These are phyloP conservation scores for Fusarium drepaniforme DNA, from an alignment of 2,329 filamentous ascomycete species.

Conservation along the genomic window DNA sequence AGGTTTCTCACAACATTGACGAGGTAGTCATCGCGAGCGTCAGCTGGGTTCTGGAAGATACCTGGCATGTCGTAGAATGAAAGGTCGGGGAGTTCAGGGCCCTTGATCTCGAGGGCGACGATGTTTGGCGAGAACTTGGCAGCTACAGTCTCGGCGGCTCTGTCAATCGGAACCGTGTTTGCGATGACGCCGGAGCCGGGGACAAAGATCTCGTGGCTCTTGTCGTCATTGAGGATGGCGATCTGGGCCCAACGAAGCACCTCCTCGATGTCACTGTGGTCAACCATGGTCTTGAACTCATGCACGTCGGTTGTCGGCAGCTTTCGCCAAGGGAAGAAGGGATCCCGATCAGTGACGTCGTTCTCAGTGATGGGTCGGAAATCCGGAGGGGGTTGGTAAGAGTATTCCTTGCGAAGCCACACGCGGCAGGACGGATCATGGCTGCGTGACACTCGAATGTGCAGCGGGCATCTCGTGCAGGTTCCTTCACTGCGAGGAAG, in stretches of 20 bases:
- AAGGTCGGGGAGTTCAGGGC: constrained; percentile 76
- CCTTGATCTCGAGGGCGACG: constrained; percentile 80
- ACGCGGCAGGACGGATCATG: constrained; percentile 77
- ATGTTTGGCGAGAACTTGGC: constrained; percentile 87
- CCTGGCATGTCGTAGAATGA: constrained; percentile 91
- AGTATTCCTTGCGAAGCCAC: constrained; percentile 74
- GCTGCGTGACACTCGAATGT: constrained; percentile 76
- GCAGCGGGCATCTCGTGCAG: constrained; percentile 85
- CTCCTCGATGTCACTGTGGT: constrained; percentile 73
- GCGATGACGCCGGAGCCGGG: constrained; percentile 60
- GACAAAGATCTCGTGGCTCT: constrained; percentile 64
- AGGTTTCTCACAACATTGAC: constrained; percentile 80
- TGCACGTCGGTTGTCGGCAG: constrained; percentile 58
- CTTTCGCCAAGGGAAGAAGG: constrained; percentile 75
- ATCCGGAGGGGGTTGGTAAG: constrained; percentile 58
- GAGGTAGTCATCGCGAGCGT: constrained; percentile 74
- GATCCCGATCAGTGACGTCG: constrained; percentile 62
- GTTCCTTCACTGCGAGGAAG: constrained; percentile 78
- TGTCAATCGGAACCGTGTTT: constrained; percentile 50
- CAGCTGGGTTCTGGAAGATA: constrained; percentile 78
- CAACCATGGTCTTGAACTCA: constrained; percentile 73
- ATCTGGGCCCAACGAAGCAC: constrained; percentile 81
- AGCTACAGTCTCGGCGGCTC: constrained; percentile 57
- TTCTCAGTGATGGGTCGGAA: constrained; percentile 56
- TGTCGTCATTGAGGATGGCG: constrained; percentile 78